Evolutionary conservation across 352 stramenopile species (phyloP), one percentile per base, ranked within the genome.

Genomic region (Thraustochytrium sp.): DNA sequence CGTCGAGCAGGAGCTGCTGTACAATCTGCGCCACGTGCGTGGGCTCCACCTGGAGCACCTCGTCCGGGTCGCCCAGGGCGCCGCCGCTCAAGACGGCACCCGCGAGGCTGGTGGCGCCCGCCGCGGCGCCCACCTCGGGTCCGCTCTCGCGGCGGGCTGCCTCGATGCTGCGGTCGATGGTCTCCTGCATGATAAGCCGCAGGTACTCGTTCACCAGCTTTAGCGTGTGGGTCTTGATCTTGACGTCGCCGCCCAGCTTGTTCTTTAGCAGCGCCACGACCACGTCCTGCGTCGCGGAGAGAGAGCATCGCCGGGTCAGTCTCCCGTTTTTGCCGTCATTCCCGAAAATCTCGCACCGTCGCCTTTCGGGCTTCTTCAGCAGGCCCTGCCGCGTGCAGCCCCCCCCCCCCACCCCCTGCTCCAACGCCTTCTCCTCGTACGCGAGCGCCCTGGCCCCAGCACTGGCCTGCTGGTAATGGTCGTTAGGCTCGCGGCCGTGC

Each of bases 161-260:
- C 42, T 63, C 53, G 21, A 80, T 46, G 68, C 68, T 80, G 34
- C 68, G 48, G 48, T 80, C 68, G 1, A 64, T 53, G 23, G 68
- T 53, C 34, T 80, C 68, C 51, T 80, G 26, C 44, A 44, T 64
- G 13, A 80, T 23, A 9, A 80, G 48, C 9, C 68, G 34, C 3
- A 80, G 34, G 34, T 80, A 80, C 49, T 80, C 68, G 18, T 9
- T 64, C n/a, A 80, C 29, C 42, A 80, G 31, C 38, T 68, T 63
- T 0, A 80, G 51, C 23, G 68, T 51, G 23, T 80, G 34, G 21
- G 63, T 18, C 23, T 53, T 61, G 1, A 80, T 53, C 16, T 34
- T 23, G 5, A 80, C 68, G 0, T 68, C 46, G 29, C 63, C 68
- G 68, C 68, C 68, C 0, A 80, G 46, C 34, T 46, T 64, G 34